Conservation (phyloP, 1,284 basidiomycete genomes). For the Moesziomyces sp. region DNA sequence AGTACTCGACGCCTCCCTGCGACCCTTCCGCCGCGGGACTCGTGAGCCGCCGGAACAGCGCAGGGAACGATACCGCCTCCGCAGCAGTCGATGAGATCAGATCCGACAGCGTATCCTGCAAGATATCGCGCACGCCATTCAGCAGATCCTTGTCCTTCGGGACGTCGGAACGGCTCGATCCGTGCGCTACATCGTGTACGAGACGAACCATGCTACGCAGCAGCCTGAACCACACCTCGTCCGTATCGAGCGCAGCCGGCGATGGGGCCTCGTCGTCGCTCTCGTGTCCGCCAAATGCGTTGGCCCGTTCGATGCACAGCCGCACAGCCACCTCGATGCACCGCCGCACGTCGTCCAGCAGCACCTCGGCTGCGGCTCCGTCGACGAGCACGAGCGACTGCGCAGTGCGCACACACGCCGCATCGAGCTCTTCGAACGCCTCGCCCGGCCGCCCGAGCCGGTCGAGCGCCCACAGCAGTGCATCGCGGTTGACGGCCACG, state of each 20-base stretch:
- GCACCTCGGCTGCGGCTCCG: not conserved
- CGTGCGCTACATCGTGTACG: conserved; percentile 72
- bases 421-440: conserved; percentile 67
- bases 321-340: conserved; percentile 50
- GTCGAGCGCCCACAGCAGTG: conserved; percentile 84
- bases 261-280: conserved; percentile 33
- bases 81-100: conserved; percentile 85
- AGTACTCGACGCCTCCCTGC: conserved; percentile 69
- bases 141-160: conserved; percentile 7
- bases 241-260: conserved; percentile 70
- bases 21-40: conserved; percentile 61
- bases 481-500: conserved; percentile 75
- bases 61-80: conserved; percentile 86
- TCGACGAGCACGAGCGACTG: conserved; percentile 23
- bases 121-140: conserved; percentile 72
- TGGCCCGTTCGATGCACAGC: conserved; percentile 40
- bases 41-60: conserved; percentile 83
- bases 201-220: conserved; percentile 82
- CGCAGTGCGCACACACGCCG: conserved; percentile 53
- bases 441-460: conserved; percentile 74
- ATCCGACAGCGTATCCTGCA: conserved; percentile 85
- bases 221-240: conserved; percentile 90
- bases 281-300: conserved; percentile 34
- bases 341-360: conserved; percentile 27
- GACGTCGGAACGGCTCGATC: not conserved